Evolutionary conservation across 352 stramenopile species (phyloP), one percentile per base, ranked within the genome.

Genomic region (Phytophthora colocasiae): DNA sequence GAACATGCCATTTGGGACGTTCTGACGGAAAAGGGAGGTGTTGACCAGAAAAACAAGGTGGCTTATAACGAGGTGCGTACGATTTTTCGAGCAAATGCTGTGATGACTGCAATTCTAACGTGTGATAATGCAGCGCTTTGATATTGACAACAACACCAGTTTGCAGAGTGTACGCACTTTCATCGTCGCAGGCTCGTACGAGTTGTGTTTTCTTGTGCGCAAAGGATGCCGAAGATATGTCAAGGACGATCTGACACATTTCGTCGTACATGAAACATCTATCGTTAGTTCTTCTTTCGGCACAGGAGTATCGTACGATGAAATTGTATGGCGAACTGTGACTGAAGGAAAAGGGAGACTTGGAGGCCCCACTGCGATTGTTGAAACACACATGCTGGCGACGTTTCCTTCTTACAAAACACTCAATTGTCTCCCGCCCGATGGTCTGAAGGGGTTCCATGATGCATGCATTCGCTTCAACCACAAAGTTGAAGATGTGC

Each of bases 121-220:
- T 14, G 27, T 38, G 27, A 27, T 40, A 11, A n/a, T 47, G 12
- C 11, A 62, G 49, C 41, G 46, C 17, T 67, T 72, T 50, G 38
- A 63, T n/a, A 8, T 61, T 51, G 64, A 72, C 31, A 51, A 22
- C n/a, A 56, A 10, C 14, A 72, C 64, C 4, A 36, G 2, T 1
- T 47, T 68, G 40, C 44, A 63, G 22, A 68, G 50, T 15, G 11
- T 58, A 10, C 58, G 58, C 32, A 54, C 46, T 10, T 47, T 67
- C n/a, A 40, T 50, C 6, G 45, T 51, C 11, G 6, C 7, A 36
- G 64, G 39, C 7, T n/a, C 22, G 4, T 10, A 40, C 14, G 44
- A 72, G 15, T 26, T 68, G 15, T 62, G 51, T 27, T 57, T 72
- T 34, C 58, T 72, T 19, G 17, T 64, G 15, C 64, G 64, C 12